Conservation (phyloP, 495 filamentous ascomycete genomes). For the Neurospora sp. region DNA sequence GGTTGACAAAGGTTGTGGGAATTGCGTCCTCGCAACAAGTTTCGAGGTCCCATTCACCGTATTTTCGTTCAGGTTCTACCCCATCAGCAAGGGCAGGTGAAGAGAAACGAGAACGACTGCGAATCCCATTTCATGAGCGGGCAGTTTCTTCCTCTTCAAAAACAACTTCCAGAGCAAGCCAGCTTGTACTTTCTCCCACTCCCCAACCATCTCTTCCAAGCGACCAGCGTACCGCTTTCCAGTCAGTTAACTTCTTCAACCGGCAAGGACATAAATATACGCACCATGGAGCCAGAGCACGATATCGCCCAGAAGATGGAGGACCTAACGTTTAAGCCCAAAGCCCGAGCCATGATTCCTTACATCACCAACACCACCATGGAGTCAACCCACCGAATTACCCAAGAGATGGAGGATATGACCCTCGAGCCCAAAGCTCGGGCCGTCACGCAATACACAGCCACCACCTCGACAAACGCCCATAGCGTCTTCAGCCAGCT, state of each 20-base stretch:
- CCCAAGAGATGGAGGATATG: not conserved
- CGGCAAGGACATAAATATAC: not conserved
- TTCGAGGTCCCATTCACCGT: not conserved
- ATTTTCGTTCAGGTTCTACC: fast-evolving
- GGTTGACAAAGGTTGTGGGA: not conserved
- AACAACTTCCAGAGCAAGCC: not conserved
- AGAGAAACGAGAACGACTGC: not conserved
- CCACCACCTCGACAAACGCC: not conserved
- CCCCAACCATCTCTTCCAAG: not conserved
- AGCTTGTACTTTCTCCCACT: not conserved
- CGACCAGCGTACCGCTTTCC: not conserved
- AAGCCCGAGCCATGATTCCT: not conserved
- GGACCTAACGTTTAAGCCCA: not conserved
- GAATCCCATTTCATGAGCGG: not conserved
- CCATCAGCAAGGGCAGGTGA: not conserved
- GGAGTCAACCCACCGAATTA: not conserved
- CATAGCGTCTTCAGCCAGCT: not conserved
- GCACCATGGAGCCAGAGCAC: not conserved
- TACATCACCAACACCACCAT: not conserved
- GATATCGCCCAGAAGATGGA: not conserved
- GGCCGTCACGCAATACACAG: not conserved
- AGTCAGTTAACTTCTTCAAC: no score
- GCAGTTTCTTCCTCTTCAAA: not conserved
- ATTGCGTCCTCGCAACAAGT: no score
- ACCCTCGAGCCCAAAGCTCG: not conserved